Base-by-base conservation (phyloP, 129 eudicot genomes). In the Arctium minus region DNA sequence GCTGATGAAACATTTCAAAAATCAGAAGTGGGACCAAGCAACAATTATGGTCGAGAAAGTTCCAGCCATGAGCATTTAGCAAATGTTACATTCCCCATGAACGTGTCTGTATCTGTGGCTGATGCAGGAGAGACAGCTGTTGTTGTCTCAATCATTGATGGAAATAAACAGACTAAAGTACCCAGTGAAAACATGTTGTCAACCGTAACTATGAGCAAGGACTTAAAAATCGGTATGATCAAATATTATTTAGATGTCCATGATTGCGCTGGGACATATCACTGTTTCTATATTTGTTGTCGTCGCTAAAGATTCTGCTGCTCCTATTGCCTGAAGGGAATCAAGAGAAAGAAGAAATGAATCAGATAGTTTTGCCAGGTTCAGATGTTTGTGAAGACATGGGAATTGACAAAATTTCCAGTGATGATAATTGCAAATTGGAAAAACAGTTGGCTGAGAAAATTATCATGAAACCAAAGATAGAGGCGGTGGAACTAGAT, bases 61-160 rank as follows among this genome's bases (percentile, higher is more conserved):
- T 81, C 76, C 27, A 77, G 68, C 33, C 33, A 77, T 77, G 86
- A 80, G 12, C 75, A 72, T 74, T 77, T 70, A 53, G 90, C 42
- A 31, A 90, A 91, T 70, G 84, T 81, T 81, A 81, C 89, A 73
- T 89, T 90, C 56, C 81, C 97, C 32, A 88, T 92, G 79, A 93
- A 92, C 72, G 86, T 93, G 85, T 89, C 87, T 40, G 89, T 93
- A 39, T 90, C 97, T 82, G 88, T 93, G 78, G 98, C 98, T 78
- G 98, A 90, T 88, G 91, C 87, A 82, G 99, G 99, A 74, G 99
- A 93, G 89, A 96, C 98, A 76, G 98, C 97, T 83, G 88, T 96
- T 10, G 95, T 96, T 74, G 90, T 96, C 86, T 96, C 99, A 31
- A 72, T 88, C 79, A 86, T 93, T 85, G 93, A 88, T 56, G 81